A percentile compares a stretch with the other conserved stretches of the same genome.
Evolutionary conservation across 306 rosid genomes (phyloP).

Genomic region (Cucurbita ficifolia): DNA sequence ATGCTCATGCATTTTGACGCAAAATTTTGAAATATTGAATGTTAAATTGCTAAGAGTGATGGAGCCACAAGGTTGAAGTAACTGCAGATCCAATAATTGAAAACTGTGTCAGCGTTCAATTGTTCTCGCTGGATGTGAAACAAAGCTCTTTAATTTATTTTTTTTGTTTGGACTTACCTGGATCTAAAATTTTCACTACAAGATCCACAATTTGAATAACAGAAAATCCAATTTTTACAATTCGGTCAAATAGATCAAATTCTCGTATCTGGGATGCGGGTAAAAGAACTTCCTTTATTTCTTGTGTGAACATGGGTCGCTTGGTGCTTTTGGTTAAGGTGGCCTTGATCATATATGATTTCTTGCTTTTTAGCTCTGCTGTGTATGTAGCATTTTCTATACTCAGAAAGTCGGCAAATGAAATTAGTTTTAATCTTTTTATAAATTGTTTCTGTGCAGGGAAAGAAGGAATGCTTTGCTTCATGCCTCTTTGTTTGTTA

Average conservation of each 20-base stretch:
- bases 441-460: slow-evolving; percentile 34
- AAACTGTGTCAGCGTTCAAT: not conserved
- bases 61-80: not conserved
- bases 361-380: not conserved
- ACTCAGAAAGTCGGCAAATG: not conserved
- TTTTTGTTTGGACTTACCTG: not conserved
- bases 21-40: not conserved
- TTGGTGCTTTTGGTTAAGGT: not conserved
- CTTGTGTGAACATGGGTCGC: not conserved
- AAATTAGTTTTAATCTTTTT: not conserved
- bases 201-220: not conserved
- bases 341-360: not conserved
- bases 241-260: not conserved
- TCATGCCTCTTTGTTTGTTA: slow-evolving; percentile 95
- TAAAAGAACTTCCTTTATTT: not conserved
- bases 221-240: not conserved
- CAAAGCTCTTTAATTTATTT: not conserved
- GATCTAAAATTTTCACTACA: not conserved
- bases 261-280: not conserved
- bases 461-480: slow-evolving; percentile 98
- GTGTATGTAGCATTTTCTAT: not conserved
- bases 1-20: not conserved
- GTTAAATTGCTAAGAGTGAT: not conserved
- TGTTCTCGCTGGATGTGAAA: not conserved
- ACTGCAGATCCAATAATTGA: not conserved